Evolutionary conservation across 345 rosid genomes (phyloP).

Genomic region (Camelina sativa): DNA sequence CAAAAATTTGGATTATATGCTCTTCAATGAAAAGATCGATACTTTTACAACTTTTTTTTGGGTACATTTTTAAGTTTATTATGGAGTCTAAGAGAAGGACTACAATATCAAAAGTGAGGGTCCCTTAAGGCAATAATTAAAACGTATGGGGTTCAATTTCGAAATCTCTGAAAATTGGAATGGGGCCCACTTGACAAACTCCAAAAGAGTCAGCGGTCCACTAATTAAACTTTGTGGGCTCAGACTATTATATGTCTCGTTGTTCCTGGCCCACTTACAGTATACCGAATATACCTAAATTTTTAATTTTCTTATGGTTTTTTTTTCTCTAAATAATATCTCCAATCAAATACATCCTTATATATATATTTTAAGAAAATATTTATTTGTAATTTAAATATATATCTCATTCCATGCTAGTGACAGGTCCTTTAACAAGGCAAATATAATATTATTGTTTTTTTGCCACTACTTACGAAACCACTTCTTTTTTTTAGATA

Average conservation of each 20-base stretch:
- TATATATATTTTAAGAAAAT: neutral
- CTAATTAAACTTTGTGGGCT: constrained; percentile 41
- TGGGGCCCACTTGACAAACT: constrained; percentile 18
- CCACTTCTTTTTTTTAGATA: neutral
- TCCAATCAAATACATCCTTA: constrained; percentile 2
- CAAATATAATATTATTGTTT: neutral
- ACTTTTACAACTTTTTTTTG: constrained; percentile 12
- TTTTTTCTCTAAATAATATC: constrained; percentile 14
- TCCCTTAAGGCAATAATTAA: constrained; percentile 22
- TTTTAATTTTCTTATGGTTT: neutral
- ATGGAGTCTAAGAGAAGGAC: neutral
- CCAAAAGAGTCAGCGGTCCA: constrained; percentile 35
- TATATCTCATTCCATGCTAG: neutral
- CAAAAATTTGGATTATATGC: constrained; percentile 27
- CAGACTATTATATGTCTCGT: constrained; percentile 38
- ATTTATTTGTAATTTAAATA: no score
- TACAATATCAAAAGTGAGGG: constrained; percentile 32
- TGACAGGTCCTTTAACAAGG: neutral
- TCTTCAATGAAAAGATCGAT: no score
- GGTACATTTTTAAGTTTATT: constrained; percentile 3
- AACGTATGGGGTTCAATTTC: constrained; percentile 28
- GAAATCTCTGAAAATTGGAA: neutral
- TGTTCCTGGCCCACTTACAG: constrained; percentile 24
- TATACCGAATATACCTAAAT: constrained; percentile 17
- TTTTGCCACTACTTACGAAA: constrained; percentile 12